phyloP scores from a whole-genome alignment of 2,329 filamentous ascomycete genomes.

The Aspergillus carbonarius region DNA sequence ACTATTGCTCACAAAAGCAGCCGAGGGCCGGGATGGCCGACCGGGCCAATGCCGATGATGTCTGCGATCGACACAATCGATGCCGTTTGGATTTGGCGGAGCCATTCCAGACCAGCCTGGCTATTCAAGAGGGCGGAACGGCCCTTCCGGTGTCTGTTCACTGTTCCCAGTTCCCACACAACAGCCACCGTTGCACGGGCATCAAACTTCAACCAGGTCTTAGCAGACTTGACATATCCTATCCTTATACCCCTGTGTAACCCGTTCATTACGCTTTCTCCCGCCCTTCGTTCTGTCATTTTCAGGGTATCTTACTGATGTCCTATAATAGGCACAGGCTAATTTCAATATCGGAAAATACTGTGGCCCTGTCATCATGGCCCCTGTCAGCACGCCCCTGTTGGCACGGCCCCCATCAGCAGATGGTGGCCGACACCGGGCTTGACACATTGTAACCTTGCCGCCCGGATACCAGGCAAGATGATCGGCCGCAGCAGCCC shows the following conservation, averaged over 20 bases:
- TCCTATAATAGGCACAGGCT: background rate
- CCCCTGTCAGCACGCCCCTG: slow-evolving; percentile 2
- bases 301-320: background rate
- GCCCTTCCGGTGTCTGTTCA: background rate
- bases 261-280: background rate
- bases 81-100: background rate
- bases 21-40: background rate
- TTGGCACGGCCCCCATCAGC: background rate
- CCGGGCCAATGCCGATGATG: background rate
- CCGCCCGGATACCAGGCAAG: slow-evolving; percentile 1
- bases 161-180: background rate
- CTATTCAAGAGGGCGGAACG: background rate
- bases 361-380: background rate
- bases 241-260: too few relatives aligned
- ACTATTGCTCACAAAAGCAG: background rate
- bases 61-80: background rate
- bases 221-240: background rate
- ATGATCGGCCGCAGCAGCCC: background rate
- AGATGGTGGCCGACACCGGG: slow-evolving; percentile 2
- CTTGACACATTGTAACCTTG: slow-evolving; percentile 3
- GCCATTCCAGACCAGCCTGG: background rate
- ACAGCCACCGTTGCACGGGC: background rate
- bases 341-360: background rate
- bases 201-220: background rate
- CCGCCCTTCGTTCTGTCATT: background rate